Evolutionary conservation across 2,329 filamentous ascomycete genomes (phyloP), one percentile per base, ranked within the genome.

Genomic region (Gaeumannomyces tritici): DNA sequence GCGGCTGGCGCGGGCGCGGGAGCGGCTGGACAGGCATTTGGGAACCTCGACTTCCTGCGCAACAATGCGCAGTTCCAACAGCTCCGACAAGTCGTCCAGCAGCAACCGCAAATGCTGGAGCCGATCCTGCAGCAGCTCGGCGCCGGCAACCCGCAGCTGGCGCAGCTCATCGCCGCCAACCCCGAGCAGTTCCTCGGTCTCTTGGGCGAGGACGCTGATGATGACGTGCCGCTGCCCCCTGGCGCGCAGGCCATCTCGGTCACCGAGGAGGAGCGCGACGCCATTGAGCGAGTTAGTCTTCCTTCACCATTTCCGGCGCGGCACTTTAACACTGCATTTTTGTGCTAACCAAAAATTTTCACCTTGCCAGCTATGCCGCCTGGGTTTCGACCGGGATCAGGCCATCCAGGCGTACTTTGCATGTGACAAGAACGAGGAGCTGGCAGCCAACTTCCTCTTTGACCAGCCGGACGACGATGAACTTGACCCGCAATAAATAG

Each of bases 371-470:
- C 82, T 99, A 72, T 96, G 91, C 78, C 89, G 90, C 66, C 87
- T 99, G 57, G 95, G 95, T 47, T 99, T 99, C 74, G 87, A 93
- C 70, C 88, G 93, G 64, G 92, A 98, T 69, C 86, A 92, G 69
- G 95, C 95, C 61, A 96, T 98, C 68, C 93, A 99, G 78, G 95
- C 95, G 29, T 99, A 98, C 79, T 99, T 99, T 73, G 95, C 95
- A 42, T 99, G 95, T 76, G 95, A 99, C 77, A 99, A 98, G 84
- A 98, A 99, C 75, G 95, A 99, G 78, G 95, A 99, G 77, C 83
- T 99, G 61, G 95, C 95, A 0, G 95, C 95, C 66, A 99, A 99
- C 78, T 98, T 97, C 76, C 82, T 99, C 64, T 99, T 99, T 73
- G 95, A 99, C 70, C 92, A 98, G 77, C 93, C 93, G 12, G 92